Percentiles rank a stretch among this genome's conserved stretches.
Conservation (phyloP, 768 basidiomycete genomes). For the Gautieria morchelliformis region DNA sequence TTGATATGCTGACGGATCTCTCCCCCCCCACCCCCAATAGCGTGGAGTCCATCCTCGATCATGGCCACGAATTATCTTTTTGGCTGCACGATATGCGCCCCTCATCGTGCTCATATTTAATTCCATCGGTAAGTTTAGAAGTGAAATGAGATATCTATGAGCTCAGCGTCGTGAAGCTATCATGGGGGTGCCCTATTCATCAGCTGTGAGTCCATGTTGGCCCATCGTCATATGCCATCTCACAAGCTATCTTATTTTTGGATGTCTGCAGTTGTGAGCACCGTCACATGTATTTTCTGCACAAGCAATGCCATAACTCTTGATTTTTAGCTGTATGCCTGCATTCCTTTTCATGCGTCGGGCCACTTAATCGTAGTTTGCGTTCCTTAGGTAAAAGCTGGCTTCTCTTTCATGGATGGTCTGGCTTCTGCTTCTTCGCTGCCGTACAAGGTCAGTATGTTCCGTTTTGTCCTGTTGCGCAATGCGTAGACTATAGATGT, state of each 20-base stretch:
- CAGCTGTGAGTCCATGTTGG: not conserved
- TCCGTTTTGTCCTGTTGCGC: not conserved
- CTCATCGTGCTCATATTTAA: not conserved
- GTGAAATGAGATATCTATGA: not conserved
- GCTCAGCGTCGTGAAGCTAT: not conserved
- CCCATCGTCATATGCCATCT: not conserved
- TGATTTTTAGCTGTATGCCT: not conserved
- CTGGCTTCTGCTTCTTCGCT: slow-evolving; percentile 3
- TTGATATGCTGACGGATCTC: not conserved
- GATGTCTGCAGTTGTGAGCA: not conserved
- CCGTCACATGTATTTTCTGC: not conserved
- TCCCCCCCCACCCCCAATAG: not conserved
- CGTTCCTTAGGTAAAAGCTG: not conserved
- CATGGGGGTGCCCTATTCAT: not conserved
- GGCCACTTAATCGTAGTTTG: not conserved
- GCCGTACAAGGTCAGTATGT: not conserved
- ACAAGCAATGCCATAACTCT: not conserved
- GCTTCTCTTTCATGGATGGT: slow-evolving; percentile 6
- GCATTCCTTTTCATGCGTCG: not conserved
- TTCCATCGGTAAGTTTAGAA: not conserved
- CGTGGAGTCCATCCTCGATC: not conserved
- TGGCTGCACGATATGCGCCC: not conserved
- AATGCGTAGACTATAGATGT: not conserved
- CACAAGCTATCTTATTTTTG: not conserved
- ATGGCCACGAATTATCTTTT: slow-evolving; percentile 3